Conservation (phyloP, 192 early-diverging fungal genomes). For the Kappamyces sp. region DNA sequence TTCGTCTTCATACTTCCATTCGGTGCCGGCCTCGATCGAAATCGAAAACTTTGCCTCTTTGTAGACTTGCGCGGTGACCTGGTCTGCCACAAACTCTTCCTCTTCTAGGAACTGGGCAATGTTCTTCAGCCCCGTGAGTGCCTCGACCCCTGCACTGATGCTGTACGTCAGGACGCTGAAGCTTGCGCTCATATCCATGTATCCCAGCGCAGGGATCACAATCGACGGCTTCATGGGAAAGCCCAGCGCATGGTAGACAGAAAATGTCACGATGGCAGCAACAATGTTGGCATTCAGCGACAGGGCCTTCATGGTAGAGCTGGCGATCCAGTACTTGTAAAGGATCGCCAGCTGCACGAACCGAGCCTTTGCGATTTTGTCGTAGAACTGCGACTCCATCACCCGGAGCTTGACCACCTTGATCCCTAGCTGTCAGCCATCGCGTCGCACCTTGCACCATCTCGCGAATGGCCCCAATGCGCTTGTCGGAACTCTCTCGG, state of each 20-base stretch:
- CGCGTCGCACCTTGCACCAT: neutral
- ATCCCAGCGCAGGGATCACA: conserved; percentile 1
- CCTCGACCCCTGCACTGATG: too few species aligned
- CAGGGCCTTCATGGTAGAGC: neutral
- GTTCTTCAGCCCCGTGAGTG: too few species aligned
- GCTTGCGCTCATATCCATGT: neutral
- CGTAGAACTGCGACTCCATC: neutral
- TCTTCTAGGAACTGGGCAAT: too few species aligned
- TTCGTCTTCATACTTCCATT: too few species aligned
- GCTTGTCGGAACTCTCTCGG: conserved; percentile 2
- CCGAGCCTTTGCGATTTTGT: conserved; percentile 1
- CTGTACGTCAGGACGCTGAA: too few species aligned
- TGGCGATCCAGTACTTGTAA: conserved; percentile 12
- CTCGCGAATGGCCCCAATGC: neutral
- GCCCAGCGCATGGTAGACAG: conserved; percentile 2
- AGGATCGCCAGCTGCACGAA: neutral
- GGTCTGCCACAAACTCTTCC: too few species aligned
- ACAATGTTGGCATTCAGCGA: neutral
- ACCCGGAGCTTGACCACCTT: conserved; percentile 7
- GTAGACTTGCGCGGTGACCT: too few species aligned
- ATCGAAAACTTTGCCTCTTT: too few species aligned
- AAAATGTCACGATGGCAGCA: neutral
- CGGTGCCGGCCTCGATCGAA: too few species aligned
- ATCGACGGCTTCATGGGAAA: conserved; percentile 3
- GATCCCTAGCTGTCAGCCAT: conserved; percentile 3